phyloP scores from a whole-genome alignment of 1,284 basidiomycete species.

The Irpex sp. region DNA sequence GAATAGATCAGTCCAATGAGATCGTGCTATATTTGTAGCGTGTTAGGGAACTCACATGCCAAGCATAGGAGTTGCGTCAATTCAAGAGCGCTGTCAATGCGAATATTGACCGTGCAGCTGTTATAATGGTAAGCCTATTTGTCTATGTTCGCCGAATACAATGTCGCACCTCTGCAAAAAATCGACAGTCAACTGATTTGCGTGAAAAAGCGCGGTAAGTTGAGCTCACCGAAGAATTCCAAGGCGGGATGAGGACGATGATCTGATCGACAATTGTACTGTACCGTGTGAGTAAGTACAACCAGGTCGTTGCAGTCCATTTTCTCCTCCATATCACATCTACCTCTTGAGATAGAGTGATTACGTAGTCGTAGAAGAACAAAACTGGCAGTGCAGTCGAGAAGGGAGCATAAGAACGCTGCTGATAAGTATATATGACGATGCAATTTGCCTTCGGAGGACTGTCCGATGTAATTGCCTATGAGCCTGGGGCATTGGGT shows the following conservation, averaged over 20 bases:
- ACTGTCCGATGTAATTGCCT: no score
- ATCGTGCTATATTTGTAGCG: not conserved
- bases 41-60: not conserved
- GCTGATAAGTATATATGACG: no score
- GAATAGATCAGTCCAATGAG: not conserved
- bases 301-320: not conserved
- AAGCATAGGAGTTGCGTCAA: not conserved
- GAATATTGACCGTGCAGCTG: not conserved
- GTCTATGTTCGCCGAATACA: no score
- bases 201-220: no score
- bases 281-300: not conserved
- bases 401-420: no score
- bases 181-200: no score
- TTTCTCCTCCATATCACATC: not conserved
- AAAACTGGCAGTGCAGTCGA: not conserved
- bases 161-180: no score
- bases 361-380: not conserved
- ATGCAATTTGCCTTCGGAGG: no score
- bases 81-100: not conserved
- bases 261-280: not conserved
- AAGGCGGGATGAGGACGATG: not conserved
- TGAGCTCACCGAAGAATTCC: no score
- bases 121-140: no score
- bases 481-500: no score
- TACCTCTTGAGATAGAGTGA: not conserved